phyloP scores from a whole-genome alignment of 257 asterid genomes.

The Lithospermum erythrorhizon region DNA sequence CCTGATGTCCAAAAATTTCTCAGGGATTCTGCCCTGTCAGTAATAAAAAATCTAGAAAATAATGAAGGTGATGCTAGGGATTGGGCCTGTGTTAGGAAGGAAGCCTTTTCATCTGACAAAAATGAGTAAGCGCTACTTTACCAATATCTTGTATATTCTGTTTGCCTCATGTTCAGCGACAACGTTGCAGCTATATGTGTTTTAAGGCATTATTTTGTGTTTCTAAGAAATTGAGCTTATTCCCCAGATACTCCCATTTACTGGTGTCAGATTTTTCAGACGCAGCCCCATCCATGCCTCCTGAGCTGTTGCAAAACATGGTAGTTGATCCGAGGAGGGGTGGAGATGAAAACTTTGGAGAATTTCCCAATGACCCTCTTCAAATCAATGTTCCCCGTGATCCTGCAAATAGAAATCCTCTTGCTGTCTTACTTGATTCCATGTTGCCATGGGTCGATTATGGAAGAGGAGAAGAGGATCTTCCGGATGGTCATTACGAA shows the following conservation, averaged over 20 bases:
- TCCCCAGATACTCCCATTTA: conserved; percentile 68
- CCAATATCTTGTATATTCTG: conserved; percentile 3
- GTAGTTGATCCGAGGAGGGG: conserved; percentile 51
- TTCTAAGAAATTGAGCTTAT: conserved; percentile 1
- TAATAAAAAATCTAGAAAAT: conserved; percentile 39
- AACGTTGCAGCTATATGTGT: neutral
- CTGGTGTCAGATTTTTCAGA: conserved; percentile 76
- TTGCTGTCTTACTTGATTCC: conserved; percentile 78
- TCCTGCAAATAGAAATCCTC: conserved; percentile 51
- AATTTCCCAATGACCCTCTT: conserved; percentile 19
- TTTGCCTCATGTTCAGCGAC: neutral
- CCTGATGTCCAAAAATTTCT: conserved; percentile 79
- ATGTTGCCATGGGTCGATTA: conserved; percentile 70
- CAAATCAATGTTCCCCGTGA: conserved; percentile 32
- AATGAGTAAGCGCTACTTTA: conserved; percentile 52
- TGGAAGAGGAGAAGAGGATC: conserved; percentile 37
- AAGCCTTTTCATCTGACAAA: conserved; percentile 66
- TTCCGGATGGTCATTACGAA: conserved; percentile 24
- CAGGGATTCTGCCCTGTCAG: conserved; percentile 50
- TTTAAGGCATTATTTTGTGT: neutral
- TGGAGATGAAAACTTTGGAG: conserved; percentile 34
- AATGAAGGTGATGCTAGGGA: conserved; percentile 43
- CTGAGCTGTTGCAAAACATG: conserved; percentile 76
- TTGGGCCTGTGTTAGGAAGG: conserved; percentile 80
- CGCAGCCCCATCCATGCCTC: conserved; percentile 81